Evolutionary conservation across 352 stramenopile species (phyloP).

Genomic region (Pythium phragmiticola): DNA sequence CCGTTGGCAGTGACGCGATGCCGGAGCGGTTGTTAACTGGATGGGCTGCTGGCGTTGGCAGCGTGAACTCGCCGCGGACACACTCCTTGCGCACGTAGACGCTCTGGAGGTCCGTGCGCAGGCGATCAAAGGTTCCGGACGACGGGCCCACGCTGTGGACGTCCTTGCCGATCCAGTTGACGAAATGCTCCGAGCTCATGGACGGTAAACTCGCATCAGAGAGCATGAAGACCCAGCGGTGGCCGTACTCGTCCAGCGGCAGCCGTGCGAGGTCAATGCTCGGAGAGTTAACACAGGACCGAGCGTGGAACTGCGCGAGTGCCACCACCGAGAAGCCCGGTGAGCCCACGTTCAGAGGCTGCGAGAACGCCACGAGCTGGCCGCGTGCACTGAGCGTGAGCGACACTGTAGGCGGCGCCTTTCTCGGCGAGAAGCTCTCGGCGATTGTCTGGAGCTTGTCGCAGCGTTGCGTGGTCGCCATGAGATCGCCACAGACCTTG

Average conservation of each 20-base stretch:
- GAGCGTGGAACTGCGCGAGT: constrained; percentile 9
- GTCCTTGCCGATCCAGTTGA: constrained; percentile 60
- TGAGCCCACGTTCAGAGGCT: constrained; percentile 52
- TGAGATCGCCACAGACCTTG: constrained; percentile 66
- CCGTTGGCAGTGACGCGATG: constrained; percentile 10
- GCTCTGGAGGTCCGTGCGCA: constrained; percentile 57
- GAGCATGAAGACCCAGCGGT: constrained; percentile 55
- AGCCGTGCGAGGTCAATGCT: constrained; percentile 17
- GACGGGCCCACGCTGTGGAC: constrained; percentile 13
- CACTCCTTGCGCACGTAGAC: constrained; percentile 54
- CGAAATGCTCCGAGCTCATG: constrained; percentile 54
- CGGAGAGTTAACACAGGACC: too few relatives aligned
- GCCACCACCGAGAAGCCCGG: constrained; percentile 33
- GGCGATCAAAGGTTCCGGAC: constrained; percentile 35
- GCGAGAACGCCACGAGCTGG: constrained; percentile 49
- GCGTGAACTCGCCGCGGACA: constrained; percentile 34
- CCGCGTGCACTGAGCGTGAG: constrained; percentile 53
- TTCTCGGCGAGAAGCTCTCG: constrained; percentile 32
- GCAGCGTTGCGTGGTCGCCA: constrained; percentile 38
- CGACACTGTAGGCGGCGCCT: constrained; percentile 4
- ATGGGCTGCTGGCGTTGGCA: neutral
- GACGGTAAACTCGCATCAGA: constrained; percentile 41
- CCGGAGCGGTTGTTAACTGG: neutral
- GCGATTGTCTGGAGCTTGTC: constrained; percentile 49
- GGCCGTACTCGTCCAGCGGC: constrained; percentile 54